Percentiles rank a stretch among this genome's conserved stretches.
phyloP scores from a whole-genome alignment of 176 grass and related monocot genomes.

The Musa acuminata region DNA sequence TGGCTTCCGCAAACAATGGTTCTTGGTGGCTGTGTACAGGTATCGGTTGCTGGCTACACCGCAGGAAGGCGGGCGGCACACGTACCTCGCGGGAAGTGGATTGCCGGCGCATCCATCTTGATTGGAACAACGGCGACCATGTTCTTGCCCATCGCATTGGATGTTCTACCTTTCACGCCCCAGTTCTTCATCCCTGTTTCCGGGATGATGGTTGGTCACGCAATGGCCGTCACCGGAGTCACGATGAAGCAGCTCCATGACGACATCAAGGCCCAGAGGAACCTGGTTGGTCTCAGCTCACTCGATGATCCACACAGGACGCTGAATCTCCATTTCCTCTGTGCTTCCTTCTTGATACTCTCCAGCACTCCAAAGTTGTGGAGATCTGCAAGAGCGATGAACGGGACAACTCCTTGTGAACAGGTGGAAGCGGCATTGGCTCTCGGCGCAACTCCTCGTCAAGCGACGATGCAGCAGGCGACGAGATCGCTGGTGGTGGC shows the following conservation, averaged over 20 bases:
- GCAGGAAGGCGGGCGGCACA: not conserved
- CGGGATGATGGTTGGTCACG: conserved; percentile 14
- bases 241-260: conserved; percentile 12
- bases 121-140: conserved; percentile 1
- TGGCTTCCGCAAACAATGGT: not conserved
- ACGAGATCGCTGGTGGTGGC: conserved; percentile 1
- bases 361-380: not conserved
- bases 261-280: conserved; percentile 5
- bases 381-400: not conserved
- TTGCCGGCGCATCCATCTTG: conserved; percentile 9
- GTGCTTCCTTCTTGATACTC: not conserved
- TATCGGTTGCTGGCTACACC: conserved; percentile 1
- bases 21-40: not conserved
- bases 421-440: conserved; percentile 8
- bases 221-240: conserved; percentile 12
- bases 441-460: conserved; percentile 2
- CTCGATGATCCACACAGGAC: not conserved
- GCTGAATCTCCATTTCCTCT: not conserved
- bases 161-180: conserved; percentile 1
- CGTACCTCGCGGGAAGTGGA: conserved; percentile 5
- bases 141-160: not conserved
- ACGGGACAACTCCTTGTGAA: not conserved
- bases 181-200: conserved; percentile 7
- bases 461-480: conserved; percentile 1
- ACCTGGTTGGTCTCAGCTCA: not conserved